Percentiles rank a stretch among this genome's conserved stretches.
Evolutionary conservation across 345 rosid genomes (phyloP).

Genomic region (Streptanthus diversifolius): DNA sequence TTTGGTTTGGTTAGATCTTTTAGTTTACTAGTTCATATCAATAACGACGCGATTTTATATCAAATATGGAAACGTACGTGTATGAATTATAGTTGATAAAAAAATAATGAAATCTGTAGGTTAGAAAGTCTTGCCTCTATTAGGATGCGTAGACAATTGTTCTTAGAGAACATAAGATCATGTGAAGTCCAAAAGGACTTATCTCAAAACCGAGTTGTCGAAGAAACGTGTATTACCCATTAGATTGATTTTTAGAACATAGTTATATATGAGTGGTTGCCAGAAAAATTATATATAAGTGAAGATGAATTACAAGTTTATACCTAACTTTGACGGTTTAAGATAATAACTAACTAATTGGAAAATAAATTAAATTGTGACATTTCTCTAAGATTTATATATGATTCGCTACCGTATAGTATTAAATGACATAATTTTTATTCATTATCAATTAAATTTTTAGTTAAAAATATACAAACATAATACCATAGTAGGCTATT

Average conservation of each 20-base stretch:
- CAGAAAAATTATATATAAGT: neutral
- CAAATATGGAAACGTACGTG: neutral
- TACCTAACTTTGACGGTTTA: slow-evolving; percentile 36
- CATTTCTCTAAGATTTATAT: neutral
- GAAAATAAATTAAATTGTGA: neutral
- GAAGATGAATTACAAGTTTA: slow-evolving; percentile 14
- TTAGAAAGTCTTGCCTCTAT: neutral
- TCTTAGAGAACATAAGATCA: slow-evolving; percentile 14
- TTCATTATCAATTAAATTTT: too few species aligned
- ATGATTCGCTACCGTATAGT: neutral
- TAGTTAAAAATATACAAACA: too few species aligned
- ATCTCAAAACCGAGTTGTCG: slow-evolving; percentile 27
- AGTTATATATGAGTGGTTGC: slow-evolving; percentile 24
- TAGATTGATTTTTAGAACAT: neutral
- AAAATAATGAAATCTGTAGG: neutral
- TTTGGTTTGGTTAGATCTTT: neutral
- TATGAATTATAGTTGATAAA: neutral
- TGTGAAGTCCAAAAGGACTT: slow-evolving; percentile 25
- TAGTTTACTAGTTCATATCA: neutral
- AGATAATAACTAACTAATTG: slow-evolving; percentile 23
- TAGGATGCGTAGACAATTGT: slow-evolving; percentile 19
- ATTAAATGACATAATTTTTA: too few species aligned
- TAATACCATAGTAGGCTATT: too few species aligned
- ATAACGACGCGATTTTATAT: neutral
- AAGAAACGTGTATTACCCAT: slow-evolving; percentile 26